Evolutionary conservation across 176 grass and related monocot genomes (phyloP), one percentile per base, ranked within the genome.

Genomic region (Poa annua): DNA sequence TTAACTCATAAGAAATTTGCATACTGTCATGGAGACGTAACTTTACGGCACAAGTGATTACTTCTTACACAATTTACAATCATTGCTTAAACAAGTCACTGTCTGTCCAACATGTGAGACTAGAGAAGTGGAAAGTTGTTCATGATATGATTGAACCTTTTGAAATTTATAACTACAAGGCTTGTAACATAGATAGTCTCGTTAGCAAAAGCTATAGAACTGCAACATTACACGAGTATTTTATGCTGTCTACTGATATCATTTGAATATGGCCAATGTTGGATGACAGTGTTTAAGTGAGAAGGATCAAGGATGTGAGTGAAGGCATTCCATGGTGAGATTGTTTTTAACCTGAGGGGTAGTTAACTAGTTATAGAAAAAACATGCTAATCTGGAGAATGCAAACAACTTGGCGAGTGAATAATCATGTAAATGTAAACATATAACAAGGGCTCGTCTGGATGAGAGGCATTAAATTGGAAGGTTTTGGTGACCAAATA

Each of bases 371-470:
- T 15, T 68, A 80, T 38, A 14, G 53, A 69, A 79, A 66, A 84
- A 60, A 41, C 70, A 77, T 65, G 65, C 50, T 26, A 74, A 84
- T 67, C 51, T 84, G 75, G 75, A 80, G 39, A 45, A 79, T 76
- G 19, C 24, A 79, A 68, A 65, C 48, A 81, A 84, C 6, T 72
- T 45, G 41, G n/a, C 48, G 55, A 70, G 47, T 15, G 34, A 63
- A 45, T 67, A 77, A 26, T 81, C 19, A 44, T 77, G 64, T 75
- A 35, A 82, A 44, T 77, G 64, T 75, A 35, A 82, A 76, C 15
- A 34, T 25, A 62, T 59, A 71, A 16, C 9, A 14, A 73, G 24
- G 67, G 69, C 44, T 25, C 3, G 22, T 8, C 45, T 73, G 42
- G 42, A 49, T 73, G 24, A 49, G 44, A 25, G 22, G 69, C 42